Conservation (phyloP, 2,329 filamentous ascomycete genomes). For the Didymella exigua region DNA sequence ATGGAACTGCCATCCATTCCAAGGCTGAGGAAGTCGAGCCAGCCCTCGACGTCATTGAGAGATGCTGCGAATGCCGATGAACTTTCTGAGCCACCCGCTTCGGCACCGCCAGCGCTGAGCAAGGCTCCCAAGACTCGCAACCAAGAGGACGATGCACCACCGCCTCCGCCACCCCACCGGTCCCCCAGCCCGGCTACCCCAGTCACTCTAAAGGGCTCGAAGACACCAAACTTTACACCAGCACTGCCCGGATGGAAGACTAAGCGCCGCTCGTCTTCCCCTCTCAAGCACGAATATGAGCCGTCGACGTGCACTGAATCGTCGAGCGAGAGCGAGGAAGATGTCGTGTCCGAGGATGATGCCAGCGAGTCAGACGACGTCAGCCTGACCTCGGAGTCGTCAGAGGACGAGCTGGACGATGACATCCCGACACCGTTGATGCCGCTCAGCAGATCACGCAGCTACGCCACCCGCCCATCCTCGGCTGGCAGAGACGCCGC, state of each 20-base stretch:
- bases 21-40: constrained; percentile 51
- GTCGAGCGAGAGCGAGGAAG: constrained; percentile 62
- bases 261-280: constrained; percentile 81
- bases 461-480: constrained; percentile 20
- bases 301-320: constrained; percentile 76
- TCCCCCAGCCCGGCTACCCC: constrained; percentile 59
- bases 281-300: constrained; percentile 95
- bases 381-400: constrained; percentile 56
- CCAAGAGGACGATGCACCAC: constrained; percentile 35
- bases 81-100: constrained; percentile 28
- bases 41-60: constrained; percentile 44
- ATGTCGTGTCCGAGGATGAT: constrained; percentile 49
- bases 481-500: constrained; percentile 20
- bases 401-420: constrained; percentile 64
- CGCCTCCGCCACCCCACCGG: constrained; percentile 58
- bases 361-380: constrained; percentile 57
- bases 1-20: constrained; percentile 54
- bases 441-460: constrained; percentile 33
- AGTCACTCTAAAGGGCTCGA: constrained; percentile 51
- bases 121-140: constrained; percentile 27
- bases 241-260: constrained; percentile 50
- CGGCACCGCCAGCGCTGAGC: constrained; percentile 39
- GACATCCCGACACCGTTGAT: constrained; percentile 48
- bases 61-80: constrained; percentile 19
- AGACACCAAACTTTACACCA: constrained; percentile 57